A percentile compares a stretch with the other conserved stretches of the same genome.
Evolutionary conservation across 371 early-diverging fungal species (phyloP).

Genomic region (Rhizomucor pusillus): DNA sequence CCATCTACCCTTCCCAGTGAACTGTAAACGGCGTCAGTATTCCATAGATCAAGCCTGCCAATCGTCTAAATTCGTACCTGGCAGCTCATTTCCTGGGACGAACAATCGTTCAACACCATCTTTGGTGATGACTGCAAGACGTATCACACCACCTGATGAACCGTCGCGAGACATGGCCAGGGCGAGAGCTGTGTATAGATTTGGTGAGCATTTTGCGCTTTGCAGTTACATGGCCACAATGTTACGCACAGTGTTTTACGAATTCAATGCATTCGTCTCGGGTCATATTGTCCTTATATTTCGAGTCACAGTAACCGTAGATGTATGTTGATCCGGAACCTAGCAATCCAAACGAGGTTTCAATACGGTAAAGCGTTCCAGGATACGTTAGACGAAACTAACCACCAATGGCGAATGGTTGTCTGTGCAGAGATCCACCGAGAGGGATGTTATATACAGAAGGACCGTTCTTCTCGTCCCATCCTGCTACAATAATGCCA

Average conservation of each 20-base stretch:
- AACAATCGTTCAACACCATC: slow-evolving; percentile 90
- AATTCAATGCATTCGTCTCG: slow-evolving; percentile 92
- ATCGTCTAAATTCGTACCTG: slow-evolving; percentile 46
- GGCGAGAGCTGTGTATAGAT: slow-evolving; percentile 66
- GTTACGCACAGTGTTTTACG: slow-evolving; percentile 86
- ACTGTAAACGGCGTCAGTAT: slow-evolving; percentile 5
- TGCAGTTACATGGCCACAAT: background rate
- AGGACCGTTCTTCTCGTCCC: slow-evolving; percentile 93
- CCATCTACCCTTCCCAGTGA: slow-evolving; percentile 28
- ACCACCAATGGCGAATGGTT: slow-evolving; percentile 96
- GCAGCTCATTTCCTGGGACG: slow-evolving; percentile 87
- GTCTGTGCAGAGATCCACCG: slow-evolving; percentile 94
- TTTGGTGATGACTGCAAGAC: slow-evolving; percentile 94
- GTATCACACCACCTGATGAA: slow-evolving; percentile 98
- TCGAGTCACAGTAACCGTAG: slow-evolving; percentile 97
- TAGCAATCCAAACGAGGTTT: slow-evolving; percentile 19
- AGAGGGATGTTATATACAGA: slow-evolving; percentile 93
- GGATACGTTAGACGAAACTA: too few species aligned
- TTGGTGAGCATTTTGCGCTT: background rate
- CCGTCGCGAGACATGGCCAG: slow-evolving; percentile 98
- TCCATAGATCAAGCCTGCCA: background rate
- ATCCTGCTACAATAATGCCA: slow-evolving; percentile 99
- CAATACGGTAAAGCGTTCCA: too few species aligned
- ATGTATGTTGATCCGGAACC: slow-evolving; percentile 98
- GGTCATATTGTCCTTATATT: slow-evolving; percentile 84